Evolutionary conservation across 176 grass and related monocot species (phyloP), one percentile per base, ranked within the genome.

Genomic region (Thinopyrum elongatum): DNA sequence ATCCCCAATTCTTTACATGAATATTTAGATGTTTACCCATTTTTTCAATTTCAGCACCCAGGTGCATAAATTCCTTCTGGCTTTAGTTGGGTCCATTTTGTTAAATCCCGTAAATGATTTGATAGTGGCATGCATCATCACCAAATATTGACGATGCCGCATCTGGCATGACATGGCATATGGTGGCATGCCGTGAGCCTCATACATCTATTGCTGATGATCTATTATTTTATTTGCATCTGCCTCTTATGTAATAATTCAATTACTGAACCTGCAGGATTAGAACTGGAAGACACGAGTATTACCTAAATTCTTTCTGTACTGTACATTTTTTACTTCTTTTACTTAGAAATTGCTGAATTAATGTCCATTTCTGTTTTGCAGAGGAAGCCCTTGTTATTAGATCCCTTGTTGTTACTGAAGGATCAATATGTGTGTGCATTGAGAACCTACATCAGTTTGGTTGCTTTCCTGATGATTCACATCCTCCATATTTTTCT

Each of bases 361-460:
- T 29, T 41, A 67, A 68, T 84, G 76, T 70, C 49, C 84, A 76
- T 85, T 90, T 89, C 23, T 82, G 38, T 85, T 76, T 28, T 84
- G 75, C 86, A 94, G 95, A 88, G 13, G 86, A 86, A 70, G 89
- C 90, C 51, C 31, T 90, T 76, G 79, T n/a, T 63, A 39, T 80
- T 12, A 91, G 95, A 91, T 98, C 88, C 31, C 74, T 98, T 19
- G 83, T 90, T 85, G 65, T 99, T 69, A 88, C 87, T 80, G 88
- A 91, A 77, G 78, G 72, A 46, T 88, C 71, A 83, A 86, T 99
- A 85, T 44, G 90, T 74, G 71, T 99, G n/a, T 99, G 88, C 86
- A 87, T 90, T 86, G 97, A 99, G 92, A 90, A 99, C 68, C 46
- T 96, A 62, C 34, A 81, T 66, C 90, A 87, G 49, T 99, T 99